Conservation (phyloP, 2,329 filamentous ascomycete genomes). For the Saccharata proteae region DNA sequence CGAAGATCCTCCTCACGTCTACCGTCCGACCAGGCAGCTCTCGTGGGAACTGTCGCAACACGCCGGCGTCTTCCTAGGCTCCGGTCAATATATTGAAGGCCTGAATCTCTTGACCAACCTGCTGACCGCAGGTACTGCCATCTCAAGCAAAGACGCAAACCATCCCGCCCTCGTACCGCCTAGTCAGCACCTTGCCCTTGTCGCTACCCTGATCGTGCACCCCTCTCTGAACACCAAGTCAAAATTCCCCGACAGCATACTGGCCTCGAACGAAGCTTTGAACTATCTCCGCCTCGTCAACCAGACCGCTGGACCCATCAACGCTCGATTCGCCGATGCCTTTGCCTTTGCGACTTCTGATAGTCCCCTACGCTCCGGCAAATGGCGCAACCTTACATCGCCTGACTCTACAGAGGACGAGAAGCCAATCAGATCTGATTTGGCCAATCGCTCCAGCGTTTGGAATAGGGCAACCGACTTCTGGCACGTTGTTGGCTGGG, state of each 20-base stretch:
- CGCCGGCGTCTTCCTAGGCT: conserved; percentile 24
- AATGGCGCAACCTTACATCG: conserved; percentile 5
- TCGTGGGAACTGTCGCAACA: conserved; percentile 25
- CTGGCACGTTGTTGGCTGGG: conserved; percentile 83
- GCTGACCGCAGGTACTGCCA: conserved; percentile 19
- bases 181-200: conserved; percentile 59
- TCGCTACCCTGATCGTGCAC: conserved; percentile 73
- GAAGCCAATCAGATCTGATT: conserved; percentile 42
- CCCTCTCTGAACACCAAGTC: conserved; percentile 66
- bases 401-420: conserved; percentile 10
- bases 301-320: conserved; percentile 53
- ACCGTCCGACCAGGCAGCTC: conserved; percentile 19
- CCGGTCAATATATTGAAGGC: conserved; percentile 21
- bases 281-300: conserved; percentile 59
- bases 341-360: conserved; percentile 48
- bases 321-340: conserved; percentile 56
- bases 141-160: conserved; percentile 20
- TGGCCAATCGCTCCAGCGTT: conserved; percentile 54
- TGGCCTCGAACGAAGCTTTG: conserved; percentile 55
- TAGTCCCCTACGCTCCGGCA: neutral
- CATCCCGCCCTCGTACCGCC: conserved; percentile 52
- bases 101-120: conserved; percentile 23
- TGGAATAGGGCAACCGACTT: conserved; percentile 75
- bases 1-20: conserved; percentile 11
- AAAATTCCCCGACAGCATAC: conserved; percentile 45